A percentile compares a stretch with the other conserved stretches of the same genome.
phyloP scores from a whole-genome alignment of 2,329 filamentous ascomycete species.

The Arthrobotrys conoides region DNA sequence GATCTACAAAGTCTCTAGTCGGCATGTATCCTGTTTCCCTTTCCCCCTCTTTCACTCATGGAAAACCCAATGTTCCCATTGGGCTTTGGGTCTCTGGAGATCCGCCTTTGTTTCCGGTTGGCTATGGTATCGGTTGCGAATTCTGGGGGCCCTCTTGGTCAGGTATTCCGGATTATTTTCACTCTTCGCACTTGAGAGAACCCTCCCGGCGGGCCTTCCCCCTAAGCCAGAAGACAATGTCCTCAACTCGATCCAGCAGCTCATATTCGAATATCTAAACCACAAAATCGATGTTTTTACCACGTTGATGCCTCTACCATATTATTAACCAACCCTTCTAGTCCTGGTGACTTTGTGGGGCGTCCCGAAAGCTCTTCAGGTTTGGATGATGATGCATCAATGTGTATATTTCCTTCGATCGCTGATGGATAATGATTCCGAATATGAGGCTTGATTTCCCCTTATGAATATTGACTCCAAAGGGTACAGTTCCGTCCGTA shows the following conservation, averaged over 20 bases:
- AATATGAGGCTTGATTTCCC: background rate
- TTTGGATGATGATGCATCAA: background rate
- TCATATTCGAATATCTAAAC: background rate
- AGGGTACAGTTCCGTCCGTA: background rate
- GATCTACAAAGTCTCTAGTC: background rate
- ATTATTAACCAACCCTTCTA: background rate
- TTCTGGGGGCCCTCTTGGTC: slow-evolving; percentile 20
- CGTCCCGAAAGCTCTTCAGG: background rate
- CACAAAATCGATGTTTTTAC: background rate
- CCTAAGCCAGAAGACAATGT: background rate
- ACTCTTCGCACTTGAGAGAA: background rate
- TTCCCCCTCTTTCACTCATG: background rate
- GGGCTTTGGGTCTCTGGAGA: slow-evolving; percentile 13
- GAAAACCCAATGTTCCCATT: background rate
- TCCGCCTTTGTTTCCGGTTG: slow-evolving; percentile 40
- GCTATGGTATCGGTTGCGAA: slow-evolving; percentile 15
- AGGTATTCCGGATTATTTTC: slow-evolving; percentile 20
- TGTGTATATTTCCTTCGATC: background rate
- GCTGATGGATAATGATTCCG: background rate
- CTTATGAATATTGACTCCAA: background rate
- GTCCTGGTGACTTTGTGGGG: background rate
- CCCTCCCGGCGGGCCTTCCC: background rate
- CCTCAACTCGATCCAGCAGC: background rate
- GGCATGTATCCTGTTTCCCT: background rate
- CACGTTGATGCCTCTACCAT: too few species aligned